These are phyloP conservation scores for Aegilops umbellulata DNA, from an alignment of 176 grass and related monocot genomes.

Conservation along the genomic window DNA sequence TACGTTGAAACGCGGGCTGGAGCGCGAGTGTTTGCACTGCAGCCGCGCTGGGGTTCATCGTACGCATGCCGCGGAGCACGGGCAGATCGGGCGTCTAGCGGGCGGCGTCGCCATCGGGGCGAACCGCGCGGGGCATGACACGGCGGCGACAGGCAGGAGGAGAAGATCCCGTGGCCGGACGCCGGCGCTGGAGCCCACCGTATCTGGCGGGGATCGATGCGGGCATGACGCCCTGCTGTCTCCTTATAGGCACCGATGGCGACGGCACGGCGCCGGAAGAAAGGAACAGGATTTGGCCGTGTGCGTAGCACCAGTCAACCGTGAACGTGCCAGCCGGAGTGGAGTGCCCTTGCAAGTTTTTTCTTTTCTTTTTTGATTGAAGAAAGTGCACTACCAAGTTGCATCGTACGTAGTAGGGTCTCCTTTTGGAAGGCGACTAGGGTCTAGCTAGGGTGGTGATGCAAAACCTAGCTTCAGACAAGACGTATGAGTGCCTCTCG, in stretches of 20 bases:
- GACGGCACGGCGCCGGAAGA: slow-evolving; percentile 4
- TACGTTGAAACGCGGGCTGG: background rate
- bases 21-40: background rate
- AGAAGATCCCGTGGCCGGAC: slow-evolving; percentile 20
- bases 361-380: too few relatives aligned
- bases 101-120: background rate
- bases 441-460: background rate
- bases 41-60: background rate
- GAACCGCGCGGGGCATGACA: background rate
- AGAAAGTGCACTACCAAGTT: background rate
- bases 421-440: background rate
- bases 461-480: background rate
- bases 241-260: slow-evolving; percentile 7
- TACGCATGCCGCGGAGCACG: slow-evolving; percentile 3
- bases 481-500: background rate
- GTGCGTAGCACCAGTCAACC: background rate
- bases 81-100: slow-evolving; percentile 19
- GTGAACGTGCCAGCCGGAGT: background rate
- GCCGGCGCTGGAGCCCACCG: slow-evolving; percentile 3
- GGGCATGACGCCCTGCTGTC: background rate
- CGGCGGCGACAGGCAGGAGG: background rate
- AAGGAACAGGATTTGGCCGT: background rate
- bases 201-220: slow-evolving; percentile 27
- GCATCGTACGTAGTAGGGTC: background rate
- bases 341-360: too few relatives aligned